These are phyloP conservation scores for Pseudopithomyces chartarum DNA, from an alignment of 2,329 filamentous ascomycete species.

Conservation along the genomic window DNA sequence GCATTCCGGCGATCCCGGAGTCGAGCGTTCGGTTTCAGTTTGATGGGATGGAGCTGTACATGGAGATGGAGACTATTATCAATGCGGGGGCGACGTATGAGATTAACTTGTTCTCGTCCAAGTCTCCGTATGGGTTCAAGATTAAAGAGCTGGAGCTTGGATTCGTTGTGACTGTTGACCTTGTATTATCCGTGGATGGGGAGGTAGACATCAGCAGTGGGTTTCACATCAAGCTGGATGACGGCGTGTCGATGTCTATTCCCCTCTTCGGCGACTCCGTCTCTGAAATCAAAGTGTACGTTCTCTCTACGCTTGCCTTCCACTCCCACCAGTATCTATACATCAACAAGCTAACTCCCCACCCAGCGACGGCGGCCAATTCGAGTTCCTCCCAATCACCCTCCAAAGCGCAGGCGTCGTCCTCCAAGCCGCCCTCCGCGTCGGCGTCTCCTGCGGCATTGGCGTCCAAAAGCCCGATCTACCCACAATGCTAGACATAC, in stretches of 20 bases:
- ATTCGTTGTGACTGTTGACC: too few relatives aligned
- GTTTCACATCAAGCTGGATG: too few relatives aligned
- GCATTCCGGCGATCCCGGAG: slow-evolving; percentile 52
- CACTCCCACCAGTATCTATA: too few relatives aligned
- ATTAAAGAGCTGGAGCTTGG: slow-evolving; percentile 52
- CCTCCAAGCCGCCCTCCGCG: slow-evolving; percentile 54
- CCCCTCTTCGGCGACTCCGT: too few relatives aligned
- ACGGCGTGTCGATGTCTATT: too few relatives aligned
- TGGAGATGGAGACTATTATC: slow-evolving; percentile 53
- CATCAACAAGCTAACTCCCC: too few relatives aligned
- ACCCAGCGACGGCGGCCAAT: slow-evolving; percentile 56
- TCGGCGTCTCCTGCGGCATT: slow-evolving; percentile 53
- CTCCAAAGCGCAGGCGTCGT: slow-evolving; percentile 52
- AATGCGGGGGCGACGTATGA: slow-evolving; percentile 52
- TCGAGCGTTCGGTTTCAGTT: slow-evolving; percentile 53
- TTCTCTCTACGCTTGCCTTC: too few relatives aligned
- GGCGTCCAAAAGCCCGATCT: slow-evolving; percentile 8
- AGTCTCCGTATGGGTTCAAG: slow-evolving; percentile 50
- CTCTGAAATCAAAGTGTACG: too few relatives aligned
- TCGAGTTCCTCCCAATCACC: slow-evolving; percentile 62
- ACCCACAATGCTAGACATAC: background rate
- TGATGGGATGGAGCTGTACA: slow-evolving; percentile 58
- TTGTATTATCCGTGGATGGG: too few relatives aligned
- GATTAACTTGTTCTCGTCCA: slow-evolving; percentile 56
- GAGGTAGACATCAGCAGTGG: too few relatives aligned